phyloP scores from a whole-genome alignment of 2,329 filamentous ascomycete species.

The Aspergillus fijiensis region DNA sequence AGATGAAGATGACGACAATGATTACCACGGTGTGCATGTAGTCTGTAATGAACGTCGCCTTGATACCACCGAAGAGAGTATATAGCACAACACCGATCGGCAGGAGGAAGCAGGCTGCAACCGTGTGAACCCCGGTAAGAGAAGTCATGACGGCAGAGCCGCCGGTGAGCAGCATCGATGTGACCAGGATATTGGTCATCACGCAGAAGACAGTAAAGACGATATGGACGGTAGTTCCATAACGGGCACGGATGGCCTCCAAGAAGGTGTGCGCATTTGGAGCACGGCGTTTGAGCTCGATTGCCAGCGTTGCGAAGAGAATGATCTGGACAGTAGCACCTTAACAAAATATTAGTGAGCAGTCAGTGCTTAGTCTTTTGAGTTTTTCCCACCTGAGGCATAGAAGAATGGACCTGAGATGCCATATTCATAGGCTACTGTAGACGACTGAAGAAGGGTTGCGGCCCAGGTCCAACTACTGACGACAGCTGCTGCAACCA shows the following conservation, averaged over 20 bases:
- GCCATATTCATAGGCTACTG: conserved; percentile 79
- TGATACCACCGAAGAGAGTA: conserved; percentile 73
- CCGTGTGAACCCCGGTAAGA: conserved; percentile 71
- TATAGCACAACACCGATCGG: conserved; percentile 80
- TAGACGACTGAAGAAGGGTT: conserved; percentile 73
- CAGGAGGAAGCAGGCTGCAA: conserved; percentile 79
- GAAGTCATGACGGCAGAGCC: conserved; percentile 72
- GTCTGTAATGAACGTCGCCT: conserved; percentile 82
- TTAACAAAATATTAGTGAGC: conserved; percentile 12
- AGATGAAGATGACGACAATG: conserved; percentile 80
- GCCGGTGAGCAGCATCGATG: conserved; percentile 83
- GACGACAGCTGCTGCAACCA: conserved; percentile 86
- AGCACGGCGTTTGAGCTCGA: conserved; percentile 81
- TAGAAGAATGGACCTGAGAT: conserved; percentile 67
- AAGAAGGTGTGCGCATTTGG: conserved; percentile 85
- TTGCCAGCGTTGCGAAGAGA: conserved; percentile 84
- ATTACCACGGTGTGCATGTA: conserved; percentile 76
- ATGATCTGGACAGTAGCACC: conserved; percentile 84
- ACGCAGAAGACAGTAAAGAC: conserved; percentile 81
- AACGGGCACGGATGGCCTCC: conserved; percentile 78
- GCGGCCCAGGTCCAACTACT: conserved; percentile 93
- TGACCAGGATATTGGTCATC: conserved; percentile 83
- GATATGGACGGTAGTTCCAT: conserved; percentile 69
- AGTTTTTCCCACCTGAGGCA: conserved; percentile 53
- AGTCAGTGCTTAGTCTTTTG: conserved; percentile 47